Evolutionary conservation across 2,329 filamentous ascomycete species (phyloP).

Genomic region (Exophiala lecanii-corni): DNA sequence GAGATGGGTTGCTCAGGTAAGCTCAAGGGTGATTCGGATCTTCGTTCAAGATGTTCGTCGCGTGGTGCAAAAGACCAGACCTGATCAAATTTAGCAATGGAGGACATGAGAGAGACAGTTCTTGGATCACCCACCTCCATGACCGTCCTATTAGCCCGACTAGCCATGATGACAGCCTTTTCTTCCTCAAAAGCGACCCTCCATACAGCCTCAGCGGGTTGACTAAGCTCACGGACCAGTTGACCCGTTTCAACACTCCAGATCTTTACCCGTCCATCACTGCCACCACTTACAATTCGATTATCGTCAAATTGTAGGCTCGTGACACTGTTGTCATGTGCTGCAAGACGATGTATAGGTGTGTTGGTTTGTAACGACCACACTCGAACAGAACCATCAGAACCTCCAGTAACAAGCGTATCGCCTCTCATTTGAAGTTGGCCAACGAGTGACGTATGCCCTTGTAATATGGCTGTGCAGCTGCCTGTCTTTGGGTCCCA

Average conservation of each 20-base stretch:
- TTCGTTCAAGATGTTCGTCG: conserved; percentile 49
- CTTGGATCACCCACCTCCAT: conserved; percentile 73
- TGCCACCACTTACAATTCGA: conserved; percentile 90
- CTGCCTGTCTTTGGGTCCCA: conserved; percentile 89
- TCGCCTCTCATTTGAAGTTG: conserved; percentile 94
- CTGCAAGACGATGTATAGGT: conserved; percentile 88
- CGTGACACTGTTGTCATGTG: conserved; percentile 97
- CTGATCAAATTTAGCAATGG: conserved; percentile 41
- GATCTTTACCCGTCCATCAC: conserved; percentile 95
- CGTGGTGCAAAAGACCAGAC: conserved; percentile 94
- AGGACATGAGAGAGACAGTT: neutral
- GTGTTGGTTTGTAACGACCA: conserved; percentile 91
- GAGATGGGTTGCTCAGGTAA: conserved; percentile 32
- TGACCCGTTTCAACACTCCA: conserved; percentile 94
- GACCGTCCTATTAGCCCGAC: conserved; percentile 76
- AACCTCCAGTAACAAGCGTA: conserved; percentile 91
- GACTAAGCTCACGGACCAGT: conserved; percentile 83
- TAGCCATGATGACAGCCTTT: conserved; percentile 93
- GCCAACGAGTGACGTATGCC: conserved; percentile 93
- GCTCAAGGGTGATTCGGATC: conserved; percentile 40
- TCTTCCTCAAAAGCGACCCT: conserved; percentile 97
- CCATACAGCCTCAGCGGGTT: conserved; percentile 93
- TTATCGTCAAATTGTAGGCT: conserved; percentile 96
- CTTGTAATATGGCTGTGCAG: conserved; percentile 87
- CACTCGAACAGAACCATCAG: conserved; percentile 90